Conservation (phyloP, 2,329 filamentous ascomycete genomes). For the Fusarium tanahbumbuense region DNA sequence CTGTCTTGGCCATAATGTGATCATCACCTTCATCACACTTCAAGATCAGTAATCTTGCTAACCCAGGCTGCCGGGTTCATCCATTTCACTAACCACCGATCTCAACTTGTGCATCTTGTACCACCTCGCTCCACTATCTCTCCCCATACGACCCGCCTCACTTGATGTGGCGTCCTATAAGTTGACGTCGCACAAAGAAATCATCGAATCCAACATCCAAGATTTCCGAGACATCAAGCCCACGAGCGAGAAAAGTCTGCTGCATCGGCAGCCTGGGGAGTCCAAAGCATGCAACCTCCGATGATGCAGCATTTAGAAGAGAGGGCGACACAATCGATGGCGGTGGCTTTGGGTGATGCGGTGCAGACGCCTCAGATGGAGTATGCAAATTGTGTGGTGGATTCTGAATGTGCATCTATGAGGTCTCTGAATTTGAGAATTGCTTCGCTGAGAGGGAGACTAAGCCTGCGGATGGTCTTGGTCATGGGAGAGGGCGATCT, state of each 20-base stretch:
- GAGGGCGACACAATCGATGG: slow-evolving; percentile 28
- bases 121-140: slow-evolving; percentile 19
- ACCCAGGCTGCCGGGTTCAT: slow-evolving; percentile 35
- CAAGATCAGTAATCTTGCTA: slow-evolving; percentile 14
- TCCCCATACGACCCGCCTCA: slow-evolving; percentile 10
- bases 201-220: slow-evolving; percentile 27
- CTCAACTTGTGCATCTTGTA: slow-evolving; percentile 30
- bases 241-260: not conserved
- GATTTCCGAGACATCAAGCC: slow-evolving; percentile 42
- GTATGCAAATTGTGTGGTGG: slow-evolving; percentile 53
- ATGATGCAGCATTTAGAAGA: slow-evolving; percentile 37
- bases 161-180: slow-evolving; percentile 35
- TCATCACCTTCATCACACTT: slow-evolving; percentile 13
- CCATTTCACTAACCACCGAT: slow-evolving; percentile 23
- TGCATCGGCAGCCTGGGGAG: slow-evolving; percentile 24
- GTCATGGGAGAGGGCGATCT: slow-evolving; percentile 27
- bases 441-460: slow-evolving; percentile 69
- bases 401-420: slow-evolving; percentile 69
- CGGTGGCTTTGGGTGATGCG: slow-evolving; percentile 8
- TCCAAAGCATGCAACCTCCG: slow-evolving; percentile 19
- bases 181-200: slow-evolving; percentile 5
- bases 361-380: slow-evolving; percentile 33
- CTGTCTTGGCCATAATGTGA: not conserved
- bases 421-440: slow-evolving; percentile 61
- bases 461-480: slow-evolving; percentile 60